Evolutionary conservation across 495 filamentous ascomycete genomes (phyloP), one percentile per base, ranked within the genome.

Genomic region (Cryomyces minteri): DNA sequence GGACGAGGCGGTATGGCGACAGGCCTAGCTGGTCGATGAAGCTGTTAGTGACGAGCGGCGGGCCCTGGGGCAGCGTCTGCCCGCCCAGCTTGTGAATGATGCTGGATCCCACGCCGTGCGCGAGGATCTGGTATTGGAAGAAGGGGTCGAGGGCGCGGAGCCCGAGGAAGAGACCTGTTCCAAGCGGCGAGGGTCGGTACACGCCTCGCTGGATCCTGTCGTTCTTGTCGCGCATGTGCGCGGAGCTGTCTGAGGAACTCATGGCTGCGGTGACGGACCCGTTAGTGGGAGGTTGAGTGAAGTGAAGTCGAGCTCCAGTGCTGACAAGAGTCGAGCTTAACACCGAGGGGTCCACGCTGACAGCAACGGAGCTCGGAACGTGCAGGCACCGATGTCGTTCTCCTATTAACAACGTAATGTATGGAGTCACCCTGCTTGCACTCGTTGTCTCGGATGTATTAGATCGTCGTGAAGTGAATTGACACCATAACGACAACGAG

Each of bases 81-180:
- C 59, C 42, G 55, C 62, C 51, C 38, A 65, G 41, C 25, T 28
- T 31, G 42, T 51, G 28, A 32, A 64, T 51, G 33, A 60, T 45
- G 54, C 60, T 39, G 11, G 50, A 46, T 31, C 62, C 67, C 9
- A 54, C 37, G 32, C 57, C 57, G 12, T 58, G 48, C 6, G 51
- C 48, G 5, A 73, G 59, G 34, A 82, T 66, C 31, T 55, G 56
- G 53, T 72, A 72, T 58, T 82, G 77, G 25, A 79, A 61, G 18
- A 68, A 59, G 6, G 70, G 59, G 51, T 82, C 76, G 49, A 69
- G 58, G 6, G 64, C 54, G 43, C 76, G 74, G 3, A 77, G 64
- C 43, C 67, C 67, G 50, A 77, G 48, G 61, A 80, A 80, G 54
- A 68, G 57, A 4, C 66, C 51, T 4, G 60, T 71, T 8, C 74